Evolutionary conservation across 2,329 filamentous ascomycete species (phyloP), one percentile per base, ranked within the genome.

Genomic region (Pseudocercospora crystallina): DNA sequence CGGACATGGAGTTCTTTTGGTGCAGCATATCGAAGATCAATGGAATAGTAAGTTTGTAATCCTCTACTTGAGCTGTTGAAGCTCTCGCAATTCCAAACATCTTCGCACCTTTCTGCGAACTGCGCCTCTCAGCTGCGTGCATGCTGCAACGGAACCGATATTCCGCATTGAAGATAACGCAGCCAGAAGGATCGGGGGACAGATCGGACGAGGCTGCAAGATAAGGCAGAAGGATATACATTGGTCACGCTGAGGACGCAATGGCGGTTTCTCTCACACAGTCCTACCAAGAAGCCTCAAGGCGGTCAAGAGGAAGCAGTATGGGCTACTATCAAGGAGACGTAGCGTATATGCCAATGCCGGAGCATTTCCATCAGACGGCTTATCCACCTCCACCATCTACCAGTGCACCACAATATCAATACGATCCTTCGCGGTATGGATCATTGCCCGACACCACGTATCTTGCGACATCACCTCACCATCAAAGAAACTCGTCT

Each of bases 261-360:
- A 58, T 58, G 55, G 55, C 55, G 5, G 38, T 58, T 26, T 55
- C 52, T 31, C 40, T 55, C 11, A 20, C 52, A 26, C 51, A 51
- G 26, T 20, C 49, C 8, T 36, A 45, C 12, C 32, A 45, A 15
- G 31, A 47, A 44, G 42, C 36, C 31, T 38, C 37, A n/a, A 41
- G 39, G 10, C 36, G 40, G 14, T 37, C 36, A 32, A 29, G n/a
- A 38, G 36, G 35, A 12, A 34, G 36, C 7, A 46, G 26, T n/a
- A 51, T 53, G 43, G 35, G 44, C 2, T 46, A 48, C 38, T 43
- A 49, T 30, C 43, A 48, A 8, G 43, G 39, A 5, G 37, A 37
- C 20, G 34, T 49, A 33, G 41, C 47, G 7, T 41, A 41, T 9
- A 51, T 53, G 43, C 48, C 50, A 5, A 43, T 47, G 32, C 32